A percentile compares a stretch with the other conserved stretches of the same genome.
Evolutionary conservation across 2,329 filamentous ascomycete species (phyloP).

Genomic region (Teratosphaeria epicoccoides): DNA sequence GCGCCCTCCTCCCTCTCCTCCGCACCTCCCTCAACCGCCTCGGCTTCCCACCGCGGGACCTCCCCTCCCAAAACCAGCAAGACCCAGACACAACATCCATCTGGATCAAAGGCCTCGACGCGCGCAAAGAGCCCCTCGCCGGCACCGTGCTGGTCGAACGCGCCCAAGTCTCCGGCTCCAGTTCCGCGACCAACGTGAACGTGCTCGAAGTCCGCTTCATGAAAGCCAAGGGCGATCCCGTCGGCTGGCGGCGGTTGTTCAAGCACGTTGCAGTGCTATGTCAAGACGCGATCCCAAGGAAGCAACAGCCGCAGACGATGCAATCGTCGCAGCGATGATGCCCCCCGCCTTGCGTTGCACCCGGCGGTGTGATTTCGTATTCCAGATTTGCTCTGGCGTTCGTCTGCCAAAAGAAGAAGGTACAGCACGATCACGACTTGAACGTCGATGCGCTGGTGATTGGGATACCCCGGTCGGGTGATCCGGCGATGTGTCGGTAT

Average conservation of each 20-base stretch:
- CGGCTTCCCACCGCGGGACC: conserved; percentile 59
- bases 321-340: not conserved
- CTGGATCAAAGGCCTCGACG: conserved; percentile 64
- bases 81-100: conserved; percentile 43
- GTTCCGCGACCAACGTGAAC: conserved; percentile 34
- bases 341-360: too few relatives aligned
- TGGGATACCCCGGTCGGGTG: not conserved
- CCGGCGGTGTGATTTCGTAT: too few relatives aligned
- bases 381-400: too few relatives aligned
- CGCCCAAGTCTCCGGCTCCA: conserved; percentile 39
- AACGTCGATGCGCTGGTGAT: too few relatives aligned
- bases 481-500: not conserved
- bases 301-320: not conserved
- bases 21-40: conserved; percentile 73
- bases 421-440: too few relatives aligned
- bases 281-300: conserved; percentile 58
- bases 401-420: too few relatives aligned
- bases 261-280: conserved; percentile 87
- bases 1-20: conserved; percentile 68
- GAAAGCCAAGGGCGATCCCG: conserved; percentile 87
- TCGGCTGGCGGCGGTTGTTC: conserved; percentile 95
- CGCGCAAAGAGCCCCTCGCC: conserved; percentile 59
- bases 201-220: conserved; percentile 80
- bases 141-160: conserved; percentile 66
- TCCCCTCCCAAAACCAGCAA: conserved; percentile 23